Conservation (phyloP, 2,329 filamentous ascomycete species). For the Scortechinia acanthostroma region DNA sequence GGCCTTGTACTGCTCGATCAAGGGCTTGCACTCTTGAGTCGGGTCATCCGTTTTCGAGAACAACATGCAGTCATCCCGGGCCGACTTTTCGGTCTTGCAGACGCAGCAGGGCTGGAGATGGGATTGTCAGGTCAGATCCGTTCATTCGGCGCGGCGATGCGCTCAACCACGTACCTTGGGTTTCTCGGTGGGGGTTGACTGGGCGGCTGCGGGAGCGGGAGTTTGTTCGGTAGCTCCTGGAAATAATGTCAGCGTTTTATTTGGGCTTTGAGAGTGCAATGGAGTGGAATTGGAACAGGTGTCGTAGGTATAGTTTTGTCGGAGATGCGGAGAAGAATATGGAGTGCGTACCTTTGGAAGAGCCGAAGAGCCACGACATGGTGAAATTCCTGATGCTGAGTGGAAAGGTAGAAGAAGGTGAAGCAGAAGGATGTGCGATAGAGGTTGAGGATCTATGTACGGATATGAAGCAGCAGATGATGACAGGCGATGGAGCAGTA, state of each 20-base stretch:
- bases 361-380: slow-evolving; percentile 25
- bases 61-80: slow-evolving; percentile 96
- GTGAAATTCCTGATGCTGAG: slow-evolving; percentile 9
- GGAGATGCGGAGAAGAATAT: too few relatives aligned
- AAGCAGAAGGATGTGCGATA: too few relatives aligned
- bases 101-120: slow-evolving; percentile 85
- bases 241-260: slow-evolving; percentile 1
- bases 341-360: too few relatives aligned
- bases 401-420: slow-evolving; percentile 10
- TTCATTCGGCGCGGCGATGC: too few relatives aligned
- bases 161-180: too few relatives aligned
- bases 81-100: slow-evolving; percentile 88
- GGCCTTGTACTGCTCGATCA: slow-evolving; percentile 77
- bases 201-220: background rate
- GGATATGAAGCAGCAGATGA: too few relatives aligned
- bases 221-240: slow-evolving; percentile 14
- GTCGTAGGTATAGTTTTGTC: too few relatives aligned
- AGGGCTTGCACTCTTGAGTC: slow-evolving; percentile 72
- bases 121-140: background rate
- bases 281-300: background rate
- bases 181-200: slow-evolving; percentile 3
- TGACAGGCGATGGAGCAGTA: too few relatives aligned
- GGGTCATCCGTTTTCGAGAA: slow-evolving; percentile 83
- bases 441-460: too few relatives aligned
- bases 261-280: slow-evolving; percentile 5